phyloP scores from a whole-genome alignment of 2,329 filamentous ascomycete species.

The Botryotinia globosa region DNA sequence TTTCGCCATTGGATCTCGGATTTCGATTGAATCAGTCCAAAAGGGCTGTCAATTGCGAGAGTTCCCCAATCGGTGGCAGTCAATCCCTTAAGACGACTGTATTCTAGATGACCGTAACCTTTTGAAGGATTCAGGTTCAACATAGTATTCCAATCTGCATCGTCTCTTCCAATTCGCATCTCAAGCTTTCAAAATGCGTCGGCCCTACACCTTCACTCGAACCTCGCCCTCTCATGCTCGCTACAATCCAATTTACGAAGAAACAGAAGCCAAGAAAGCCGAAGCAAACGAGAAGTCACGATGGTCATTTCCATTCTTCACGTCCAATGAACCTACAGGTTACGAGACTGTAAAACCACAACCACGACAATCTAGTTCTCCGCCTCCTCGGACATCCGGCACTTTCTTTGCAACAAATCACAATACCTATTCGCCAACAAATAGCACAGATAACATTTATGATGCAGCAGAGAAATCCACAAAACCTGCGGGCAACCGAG shows the following conservation, averaged over 20 bases:
- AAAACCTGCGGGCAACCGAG: too few relatives aligned
- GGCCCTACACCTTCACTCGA: background rate
- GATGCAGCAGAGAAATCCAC: background rate
- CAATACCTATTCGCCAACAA: background rate
- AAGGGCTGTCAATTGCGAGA: background rate
- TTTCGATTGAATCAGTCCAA: background rate
- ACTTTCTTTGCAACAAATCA: conserved; percentile 4
- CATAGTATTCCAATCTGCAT: background rate
- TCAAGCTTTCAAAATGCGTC: conserved; percentile 9
- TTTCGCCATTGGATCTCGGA: background rate
- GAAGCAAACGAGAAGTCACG: background rate
- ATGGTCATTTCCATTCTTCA: background rate
- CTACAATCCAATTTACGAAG: conserved; percentile 15
- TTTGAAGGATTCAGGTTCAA: background rate
- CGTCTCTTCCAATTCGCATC: background rate
- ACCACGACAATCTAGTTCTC: background rate
- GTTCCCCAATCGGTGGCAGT: background rate
- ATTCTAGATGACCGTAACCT: background rate
- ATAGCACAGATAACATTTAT: background rate
- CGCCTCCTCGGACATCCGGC: background rate
- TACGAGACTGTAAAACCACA: background rate
- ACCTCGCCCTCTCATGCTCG: background rate
- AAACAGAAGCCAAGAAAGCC: background rate
- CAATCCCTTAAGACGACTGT: background rate
- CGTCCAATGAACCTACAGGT: background rate